Conservation (phyloP, 164 flowering plant species). For the Houttuynia cordata region DNA sequence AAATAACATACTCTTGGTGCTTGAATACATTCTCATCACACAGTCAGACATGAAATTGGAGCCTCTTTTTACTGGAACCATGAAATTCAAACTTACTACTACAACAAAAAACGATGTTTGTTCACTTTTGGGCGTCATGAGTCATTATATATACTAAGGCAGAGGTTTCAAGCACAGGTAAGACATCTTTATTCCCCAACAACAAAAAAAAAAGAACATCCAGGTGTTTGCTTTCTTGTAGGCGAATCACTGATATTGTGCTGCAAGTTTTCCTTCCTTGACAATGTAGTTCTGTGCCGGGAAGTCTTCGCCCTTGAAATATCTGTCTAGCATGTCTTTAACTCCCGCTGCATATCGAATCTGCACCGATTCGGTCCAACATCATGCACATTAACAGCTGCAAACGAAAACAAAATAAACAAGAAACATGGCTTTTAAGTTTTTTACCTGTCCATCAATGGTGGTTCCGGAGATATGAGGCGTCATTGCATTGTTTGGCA, state of each 20-base stretch:
- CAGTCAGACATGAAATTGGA: too few species aligned
- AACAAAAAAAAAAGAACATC: too few species aligned
- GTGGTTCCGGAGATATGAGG: conserved; percentile 98
- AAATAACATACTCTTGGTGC: too few species aligned
- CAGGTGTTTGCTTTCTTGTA: not conserved
- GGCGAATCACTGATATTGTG: conserved; percentile 52
- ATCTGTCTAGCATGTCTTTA: conserved; percentile 88
- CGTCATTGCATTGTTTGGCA: conserved; percentile 99
- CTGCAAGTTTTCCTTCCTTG: conserved; percentile 80
- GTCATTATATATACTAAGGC: not conserved
- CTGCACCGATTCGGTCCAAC: conserved; percentile 25
- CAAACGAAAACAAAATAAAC: not conserved
- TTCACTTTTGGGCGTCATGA: too few species aligned
- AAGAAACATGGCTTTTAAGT: not conserved
- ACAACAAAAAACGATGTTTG: too few species aligned
- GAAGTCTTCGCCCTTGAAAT: conserved; percentile 93
- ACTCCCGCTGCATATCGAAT: conserved; percentile 85
- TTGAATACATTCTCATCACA: too few species aligned
- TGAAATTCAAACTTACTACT: too few species aligned
- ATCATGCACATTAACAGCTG: not conserved
- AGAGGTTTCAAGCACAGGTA: not conserved
- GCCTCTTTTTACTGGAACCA: too few species aligned
- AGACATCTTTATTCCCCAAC: too few species aligned
- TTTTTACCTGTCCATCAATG: conserved; percentile 84
- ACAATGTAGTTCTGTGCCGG: conserved; percentile 83